Evolutionary conservation across 1,284 basidiomycete species (phyloP), one percentile per base, ranked within the genome.

Genomic region (Ustilago shanxiensis): DNA sequence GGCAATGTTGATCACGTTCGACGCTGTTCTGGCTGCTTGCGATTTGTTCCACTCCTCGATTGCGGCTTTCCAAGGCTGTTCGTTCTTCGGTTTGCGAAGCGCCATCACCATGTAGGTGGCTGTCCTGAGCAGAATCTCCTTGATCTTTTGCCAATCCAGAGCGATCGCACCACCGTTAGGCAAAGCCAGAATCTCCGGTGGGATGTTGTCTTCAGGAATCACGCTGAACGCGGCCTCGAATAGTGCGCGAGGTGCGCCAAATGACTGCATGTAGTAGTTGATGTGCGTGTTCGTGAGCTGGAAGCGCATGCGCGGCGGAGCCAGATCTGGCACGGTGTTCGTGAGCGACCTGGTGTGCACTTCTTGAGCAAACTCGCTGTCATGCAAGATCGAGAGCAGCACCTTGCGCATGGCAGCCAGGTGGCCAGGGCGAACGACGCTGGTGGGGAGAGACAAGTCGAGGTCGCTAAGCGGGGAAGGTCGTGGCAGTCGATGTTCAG

Each of bases 251-350:
- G 74, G 74, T 22, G 62, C 60, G 35, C 35, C 20, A 22, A 77
- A 70, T 7, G 57, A 26, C 47, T 61, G 56, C 63, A 65, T 59
- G 57, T 73, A 77, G 63, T 77, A 77, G 35, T 70, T 45, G 66
- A 73, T 62, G 52, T 77, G 74, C 41, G 63, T 73, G 39, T 66
- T 41, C 1, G 74, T 77, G n/a, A 77, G 58, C 66, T 77, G 74
- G 64, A 73, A 68, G 7, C 70, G 70, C 59, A 44, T 29, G 16
- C 66, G 51, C 6, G 66, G 69, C 13, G 74, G 69, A 28, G 60
- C 7, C 20, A 72, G 41, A n/a, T 72, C 55, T 0, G 68, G 74
- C 10, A 50, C 24, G 1, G 1, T 22, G 14, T 49, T 50, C 47
- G n/a, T 58, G n/a, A 50, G 60, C 37, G 61, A 41, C 20, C 72